These are phyloP conservation scores for Solanum acaule DNA, from an alignment of 257 asterid genomes.

Conservation along the genomic window DNA sequence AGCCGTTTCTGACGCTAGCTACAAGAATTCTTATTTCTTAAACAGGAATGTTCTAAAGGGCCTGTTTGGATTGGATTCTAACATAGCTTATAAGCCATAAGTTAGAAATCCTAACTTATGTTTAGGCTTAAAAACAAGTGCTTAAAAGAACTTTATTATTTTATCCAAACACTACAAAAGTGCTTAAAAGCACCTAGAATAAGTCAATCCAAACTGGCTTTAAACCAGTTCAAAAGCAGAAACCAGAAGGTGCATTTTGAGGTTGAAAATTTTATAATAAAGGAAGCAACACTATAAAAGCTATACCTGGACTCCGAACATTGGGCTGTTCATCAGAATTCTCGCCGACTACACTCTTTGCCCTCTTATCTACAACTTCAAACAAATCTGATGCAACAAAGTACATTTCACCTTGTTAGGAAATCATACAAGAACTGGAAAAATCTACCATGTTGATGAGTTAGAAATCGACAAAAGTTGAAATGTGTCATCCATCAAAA, in stretches of 20 bases:
- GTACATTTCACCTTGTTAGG: background rate
- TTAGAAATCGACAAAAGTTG: background rate
- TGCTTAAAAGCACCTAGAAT: background rate
- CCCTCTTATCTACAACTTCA: conserved; percentile 94
- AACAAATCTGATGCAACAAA: conserved; percentile 58
- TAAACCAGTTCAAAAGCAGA: background rate
- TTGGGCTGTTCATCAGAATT: conserved; percentile 58
- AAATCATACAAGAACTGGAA: background rate
- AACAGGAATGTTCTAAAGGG: background rate
- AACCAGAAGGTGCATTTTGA: background rate
- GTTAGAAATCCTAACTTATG: background rate
- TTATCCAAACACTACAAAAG: background rate
- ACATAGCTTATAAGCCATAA: background rate
- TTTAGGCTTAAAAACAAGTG: background rate
- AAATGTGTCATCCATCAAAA: no score
- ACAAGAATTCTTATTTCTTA: background rate
- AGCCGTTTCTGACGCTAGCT: conserved; percentile 35
- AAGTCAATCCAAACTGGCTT: background rate
- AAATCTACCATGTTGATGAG: background rate
- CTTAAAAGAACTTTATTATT: background rate
- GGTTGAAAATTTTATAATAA: background rate
- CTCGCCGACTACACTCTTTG: conserved; percentile 88
- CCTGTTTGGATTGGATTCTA: background rate
- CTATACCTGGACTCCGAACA: conserved; percentile 45
- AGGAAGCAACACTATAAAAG: background rate